Percentiles rank a stretch among this genome's conserved stretches.
phyloP scores from a whole-genome alignment of 2,329 filamentous ascomycete genomes.

The Fusarium dimerum region DNA sequence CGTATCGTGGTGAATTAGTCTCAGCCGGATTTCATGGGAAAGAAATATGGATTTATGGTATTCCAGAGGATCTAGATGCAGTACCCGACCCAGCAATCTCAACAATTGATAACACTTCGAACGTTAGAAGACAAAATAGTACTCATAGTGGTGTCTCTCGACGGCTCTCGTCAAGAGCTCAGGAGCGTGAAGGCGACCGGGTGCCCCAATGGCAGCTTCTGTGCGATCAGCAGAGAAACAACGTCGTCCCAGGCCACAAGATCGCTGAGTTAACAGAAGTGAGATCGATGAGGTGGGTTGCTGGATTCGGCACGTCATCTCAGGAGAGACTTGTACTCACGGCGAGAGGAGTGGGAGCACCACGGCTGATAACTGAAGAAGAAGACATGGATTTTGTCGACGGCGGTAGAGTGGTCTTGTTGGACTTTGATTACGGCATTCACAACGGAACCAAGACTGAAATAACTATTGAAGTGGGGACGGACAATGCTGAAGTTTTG shows the following conservation, averaged over 20 bases:
- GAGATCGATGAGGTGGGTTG: slow-evolving; percentile 72
- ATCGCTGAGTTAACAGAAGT: slow-evolving; percentile 66
- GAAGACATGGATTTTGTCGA: slow-evolving; percentile 77
- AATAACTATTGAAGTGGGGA: slow-evolving; percentile 73
- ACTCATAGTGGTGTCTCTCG: slow-evolving; percentile 31
- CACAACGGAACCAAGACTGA: slow-evolving; percentile 57
- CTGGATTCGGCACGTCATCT: slow-evolving; percentile 49
- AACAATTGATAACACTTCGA: slow-evolving; percentile 21
- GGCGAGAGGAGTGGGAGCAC: slow-evolving; percentile 66
- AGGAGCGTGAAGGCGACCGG: slow-evolving; percentile 34
- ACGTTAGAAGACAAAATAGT: slow-evolving; percentile 34
- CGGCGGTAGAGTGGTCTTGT: slow-evolving; percentile 69
- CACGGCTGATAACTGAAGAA: slow-evolving; percentile 62
- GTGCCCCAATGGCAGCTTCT: slow-evolving; percentile 70
- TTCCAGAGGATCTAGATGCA: slow-evolving; percentile 72
- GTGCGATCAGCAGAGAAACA: slow-evolving; percentile 69
- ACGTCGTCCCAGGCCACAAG: slow-evolving; percentile 67
- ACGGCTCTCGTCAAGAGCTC: slow-evolving; percentile 33
- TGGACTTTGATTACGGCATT: slow-evolving; percentile 71
- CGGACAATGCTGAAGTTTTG: slow-evolving; percentile 66
- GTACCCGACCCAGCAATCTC: slow-evolving; percentile 45
- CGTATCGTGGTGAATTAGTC: slow-evolving; percentile 69
- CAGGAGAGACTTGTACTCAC: slow-evolving; percentile 67
- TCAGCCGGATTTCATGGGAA: slow-evolving; percentile 72
- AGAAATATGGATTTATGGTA: slow-evolving; percentile 77